These are phyloP conservation scores for Wickerhamomyces chaumierensis DNA, from an alignment of 805 yeast genomes.

Conservation along the genomic window DNA sequence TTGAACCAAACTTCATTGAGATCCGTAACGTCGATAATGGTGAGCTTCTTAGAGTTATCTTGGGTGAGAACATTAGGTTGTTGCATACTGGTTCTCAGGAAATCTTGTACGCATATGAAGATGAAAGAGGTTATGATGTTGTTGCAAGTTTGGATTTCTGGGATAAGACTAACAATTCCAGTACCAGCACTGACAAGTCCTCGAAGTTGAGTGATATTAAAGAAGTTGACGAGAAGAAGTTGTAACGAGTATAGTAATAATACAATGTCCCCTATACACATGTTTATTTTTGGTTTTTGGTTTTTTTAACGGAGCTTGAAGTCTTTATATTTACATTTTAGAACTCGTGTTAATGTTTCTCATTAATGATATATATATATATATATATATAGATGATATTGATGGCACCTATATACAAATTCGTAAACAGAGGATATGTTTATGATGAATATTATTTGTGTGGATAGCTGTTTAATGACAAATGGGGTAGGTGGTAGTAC, in stretches of 20 bases:
- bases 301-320: too few relatives aligned
- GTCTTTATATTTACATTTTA: too few relatives aligned
- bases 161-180: constrained; percentile 28
- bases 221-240: constrained; percentile 12
- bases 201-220: constrained; percentile 12
- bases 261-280: too few relatives aligned
- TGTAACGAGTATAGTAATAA: not conserved
- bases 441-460: too few relatives aligned
- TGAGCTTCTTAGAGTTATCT: constrained; percentile 74
- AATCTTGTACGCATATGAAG: constrained; percentile 85
- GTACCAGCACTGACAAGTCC: constrained; percentile 6
- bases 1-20: constrained; percentile 84
- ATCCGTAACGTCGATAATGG: constrained; percentile 85
- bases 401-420: too few relatives aligned
- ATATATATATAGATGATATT: too few relatives aligned
- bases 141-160: constrained; percentile 90
- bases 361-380: too few relatives aligned
- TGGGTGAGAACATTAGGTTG: constrained; percentile 85
- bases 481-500: too few relatives aligned
- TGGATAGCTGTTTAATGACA: too few relatives aligned
- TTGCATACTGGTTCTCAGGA: constrained; percentile 88
- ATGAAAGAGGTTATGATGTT: constrained; percentile 82
- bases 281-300: too few relatives aligned
- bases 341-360: too few relatives aligned
- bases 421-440: too few relatives aligned